Evolutionary conservation across 352 stramenopile genomes (phyloP), one percentile per base, ranked within the genome.

Genomic region (Albugo candida): DNA sequence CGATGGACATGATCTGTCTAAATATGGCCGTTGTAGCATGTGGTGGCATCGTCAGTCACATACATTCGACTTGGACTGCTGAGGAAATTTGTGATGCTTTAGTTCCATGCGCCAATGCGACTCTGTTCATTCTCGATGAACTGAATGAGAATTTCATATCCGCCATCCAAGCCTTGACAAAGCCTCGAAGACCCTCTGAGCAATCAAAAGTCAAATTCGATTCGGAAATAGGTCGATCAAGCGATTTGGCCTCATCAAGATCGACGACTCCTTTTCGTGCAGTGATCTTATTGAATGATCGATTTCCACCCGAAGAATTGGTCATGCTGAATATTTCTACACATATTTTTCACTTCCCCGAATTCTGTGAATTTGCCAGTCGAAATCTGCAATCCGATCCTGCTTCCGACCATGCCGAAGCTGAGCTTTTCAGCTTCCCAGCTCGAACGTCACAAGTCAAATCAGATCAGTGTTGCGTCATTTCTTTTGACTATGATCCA

Each of bases 401-500:
- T 77, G 5, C 64, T 54, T 19, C 51, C 39, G 6, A 53, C 39
- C 18, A 51, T 63, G 3, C 3, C 3, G 38, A 43, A 41, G 60
- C 17, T 58, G 70, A 10, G 46, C 47, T 12, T 21, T 50, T 17
- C 36, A 54, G 37, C 47, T 48, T 52, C 52, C 5, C 39, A 56
- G 16, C 53, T 58, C 13, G 56, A 17, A 56, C 55, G 12, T 47
- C 49, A 13, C 35, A 42, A 17, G 59, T 80, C 5, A 46, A 58
- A 40, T 62, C 73, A 1, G 58, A 52, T 2, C 59, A 81, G 35
- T 67, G 58, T 51, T 83, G 68, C 36, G 45, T 73, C 34, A 52
- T 88, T 16, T 49, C 62, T 4, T 88, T 88, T 36, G 69, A 63
- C 14, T 83, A 83, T 49, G 70, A 88, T 48, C 54, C 54, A 11